These are phyloP conservation scores for Vaccinium macrocarpon DNA, from an alignment of 148 eudicot species.

Conservation along the genomic window DNA sequence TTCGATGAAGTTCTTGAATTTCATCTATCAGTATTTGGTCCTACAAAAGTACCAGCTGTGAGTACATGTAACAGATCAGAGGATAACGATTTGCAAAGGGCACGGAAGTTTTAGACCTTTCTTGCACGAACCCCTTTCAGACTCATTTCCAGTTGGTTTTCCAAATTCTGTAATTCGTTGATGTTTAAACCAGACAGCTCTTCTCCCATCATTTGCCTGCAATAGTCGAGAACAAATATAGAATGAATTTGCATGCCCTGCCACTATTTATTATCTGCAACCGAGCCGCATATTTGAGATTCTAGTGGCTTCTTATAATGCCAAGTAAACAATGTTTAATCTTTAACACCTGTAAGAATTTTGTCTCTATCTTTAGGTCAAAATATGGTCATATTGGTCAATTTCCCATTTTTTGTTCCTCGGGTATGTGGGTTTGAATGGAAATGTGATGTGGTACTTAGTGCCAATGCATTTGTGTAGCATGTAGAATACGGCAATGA, in stretches of 20 bases:
- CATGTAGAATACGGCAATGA: background rate
- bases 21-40: constrained; percentile 53
- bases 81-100: background rate
- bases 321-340: background rate
- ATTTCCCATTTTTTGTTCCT: background rate
- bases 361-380: background rate
- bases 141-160: constrained; percentile 65
- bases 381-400: background rate
- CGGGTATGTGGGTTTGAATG: background rate
- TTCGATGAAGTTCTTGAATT: constrained; percentile 55
- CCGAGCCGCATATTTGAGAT: background rate
- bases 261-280: background rate
- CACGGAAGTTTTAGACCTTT: constrained; percentile 41
- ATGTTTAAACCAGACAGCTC: constrained; percentile 55
- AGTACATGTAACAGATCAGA: background rate
- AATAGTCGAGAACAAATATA: background rate
- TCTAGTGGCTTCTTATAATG: background rate
- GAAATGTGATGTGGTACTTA: background rate
- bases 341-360: background rate
- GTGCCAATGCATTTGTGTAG: background rate
- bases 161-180: constrained; percentile 56
- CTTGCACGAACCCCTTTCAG: constrained; percentile 56
- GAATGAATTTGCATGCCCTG: background rate
- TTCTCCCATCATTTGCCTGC: constrained; percentile 71
- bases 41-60: constrained; percentile 26